Evolutionary conservation across 2,329 filamentous ascomycete genomes (phyloP).

Genomic region (Clonostachys byssicola): DNA sequence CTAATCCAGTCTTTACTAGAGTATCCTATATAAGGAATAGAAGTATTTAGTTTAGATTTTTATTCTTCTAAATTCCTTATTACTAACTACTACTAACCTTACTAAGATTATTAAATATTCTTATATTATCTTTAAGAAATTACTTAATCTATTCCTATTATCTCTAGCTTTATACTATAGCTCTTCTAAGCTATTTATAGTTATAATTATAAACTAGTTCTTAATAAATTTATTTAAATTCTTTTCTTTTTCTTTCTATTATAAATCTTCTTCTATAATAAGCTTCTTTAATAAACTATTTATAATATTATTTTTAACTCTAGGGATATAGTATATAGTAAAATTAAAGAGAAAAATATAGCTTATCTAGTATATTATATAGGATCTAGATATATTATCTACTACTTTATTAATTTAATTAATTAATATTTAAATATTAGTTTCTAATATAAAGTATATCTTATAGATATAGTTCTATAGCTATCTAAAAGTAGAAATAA

Average conservation of each 20-base stretch:
- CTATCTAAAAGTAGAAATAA: neutral
- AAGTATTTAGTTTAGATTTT: too few relatives aligned
- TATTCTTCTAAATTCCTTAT: too few relatives aligned
- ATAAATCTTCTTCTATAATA: neutral
- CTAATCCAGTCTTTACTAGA: too few relatives aligned
- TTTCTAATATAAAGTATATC: neutral
- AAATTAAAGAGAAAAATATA: neutral
- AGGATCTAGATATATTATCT: neutral
- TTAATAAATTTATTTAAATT: neutral
- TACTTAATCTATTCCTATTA: too few relatives aligned
- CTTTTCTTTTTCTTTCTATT: neutral
- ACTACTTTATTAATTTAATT: neutral
- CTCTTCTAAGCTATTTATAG: too few relatives aligned
- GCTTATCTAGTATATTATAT: neutral
- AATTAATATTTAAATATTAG: neutral
- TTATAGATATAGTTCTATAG: neutral
- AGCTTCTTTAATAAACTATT: neutral
- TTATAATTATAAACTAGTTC: too few relatives aligned
- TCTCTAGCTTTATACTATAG: too few relatives aligned
- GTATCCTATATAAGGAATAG: too few relatives aligned
- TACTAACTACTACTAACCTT: too few relatives aligned
- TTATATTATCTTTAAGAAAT: too few relatives aligned
- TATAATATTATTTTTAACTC: neutral
- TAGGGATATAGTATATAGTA: neutral
- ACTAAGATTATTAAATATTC: too few relatives aligned